Conservation (phyloP, 495 filamentous ascomycete genomes). For the Aspergillus taichungensis region DNA sequence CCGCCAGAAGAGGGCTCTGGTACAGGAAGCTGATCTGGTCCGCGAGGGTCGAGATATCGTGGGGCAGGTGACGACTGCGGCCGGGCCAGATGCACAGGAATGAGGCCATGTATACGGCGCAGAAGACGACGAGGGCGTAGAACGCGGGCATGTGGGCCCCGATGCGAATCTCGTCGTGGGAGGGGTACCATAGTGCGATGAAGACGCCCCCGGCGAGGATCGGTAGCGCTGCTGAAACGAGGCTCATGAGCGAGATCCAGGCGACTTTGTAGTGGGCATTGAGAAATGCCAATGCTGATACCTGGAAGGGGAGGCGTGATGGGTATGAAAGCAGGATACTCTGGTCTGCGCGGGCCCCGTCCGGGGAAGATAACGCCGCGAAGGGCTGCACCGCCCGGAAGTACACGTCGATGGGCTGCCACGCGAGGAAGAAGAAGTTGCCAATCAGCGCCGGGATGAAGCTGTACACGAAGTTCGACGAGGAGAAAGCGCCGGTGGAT, state of each 20-base stretch:
- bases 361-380: slow-evolving; percentile 47
- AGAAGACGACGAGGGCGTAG: slow-evolving; percentile 55
- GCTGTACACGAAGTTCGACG: slow-evolving; percentile 80
- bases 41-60: slow-evolving; percentile 58
- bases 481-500: slow-evolving; percentile 58
- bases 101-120: slow-evolving; percentile 57
- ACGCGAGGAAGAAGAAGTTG: slow-evolving; percentile 64
- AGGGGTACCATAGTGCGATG: slow-evolving; percentile 60
- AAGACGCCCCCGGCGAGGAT: slow-evolving; percentile 73
- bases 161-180: slow-evolving; percentile 49
- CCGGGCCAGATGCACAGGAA: slow-evolving; percentile 51
- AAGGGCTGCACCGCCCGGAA: slow-evolving; percentile 71
- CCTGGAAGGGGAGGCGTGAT: slow-evolving; percentile 52
- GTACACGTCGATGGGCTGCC: slow-evolving; percentile 67
- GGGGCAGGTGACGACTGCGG: slow-evolving; percentile 53
- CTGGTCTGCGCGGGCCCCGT: slow-evolving; percentile 55
- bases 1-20: slow-evolving; percentile 56
- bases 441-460: slow-evolving; percentile 74
- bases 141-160: slow-evolving; percentile 60
- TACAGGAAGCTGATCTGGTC: slow-evolving; percentile 72
- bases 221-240: slow-evolving; percentile 58
- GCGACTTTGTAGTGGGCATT: slow-evolving; percentile 67
- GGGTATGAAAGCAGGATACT: slow-evolving; percentile 70
- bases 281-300: slow-evolving; percentile 50
- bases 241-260: slow-evolving; percentile 54